Evolutionary conservation across 345 rosid genomes (phyloP).

Genomic region (Trapa incisa): DNA sequence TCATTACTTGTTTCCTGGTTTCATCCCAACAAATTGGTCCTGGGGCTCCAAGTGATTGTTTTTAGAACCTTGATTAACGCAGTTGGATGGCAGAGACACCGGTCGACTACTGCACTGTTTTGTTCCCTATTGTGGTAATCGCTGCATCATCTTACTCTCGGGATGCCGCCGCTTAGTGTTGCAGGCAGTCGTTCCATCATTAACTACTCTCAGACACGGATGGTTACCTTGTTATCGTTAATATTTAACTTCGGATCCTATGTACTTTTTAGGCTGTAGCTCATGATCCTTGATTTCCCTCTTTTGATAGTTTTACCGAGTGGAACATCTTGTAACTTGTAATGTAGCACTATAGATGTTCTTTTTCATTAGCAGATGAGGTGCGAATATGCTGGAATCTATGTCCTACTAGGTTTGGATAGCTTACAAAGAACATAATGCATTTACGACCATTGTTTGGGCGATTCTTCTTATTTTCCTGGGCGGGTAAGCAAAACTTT

Average conservation of each 20-base stretch:
- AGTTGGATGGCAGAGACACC: constrained; percentile 75
- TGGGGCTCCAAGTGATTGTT: background rate
- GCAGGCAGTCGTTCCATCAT: background rate
- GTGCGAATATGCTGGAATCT: background rate
- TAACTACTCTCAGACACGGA: background rate
- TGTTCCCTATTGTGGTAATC: constrained; percentile 47
- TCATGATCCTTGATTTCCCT: background rate
- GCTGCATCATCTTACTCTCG: background rate
- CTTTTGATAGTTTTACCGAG: background rate
- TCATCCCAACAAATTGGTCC: background rate
- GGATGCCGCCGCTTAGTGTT: background rate
- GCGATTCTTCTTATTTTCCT: constrained; percentile 43
- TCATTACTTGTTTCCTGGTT: background rate
- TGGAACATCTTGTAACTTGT: background rate
- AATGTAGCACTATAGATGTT: background rate
- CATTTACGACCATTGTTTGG: constrained; percentile 38
- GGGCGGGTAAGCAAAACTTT: constrained; percentile 39
- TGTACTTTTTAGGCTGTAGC: no score
- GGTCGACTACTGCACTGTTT: constrained; percentile 56
- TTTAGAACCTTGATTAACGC: constrained; percentile 2
- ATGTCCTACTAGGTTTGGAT: constrained; percentile 44
- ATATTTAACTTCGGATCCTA: background rate
- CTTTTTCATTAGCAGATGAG: background rate
- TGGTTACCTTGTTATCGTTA: background rate
- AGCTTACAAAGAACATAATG: constrained; percentile 49